phyloP scores from a whole-genome alignment of 108 stramenopile species.

The Licmophora abbreviata region DNA sequence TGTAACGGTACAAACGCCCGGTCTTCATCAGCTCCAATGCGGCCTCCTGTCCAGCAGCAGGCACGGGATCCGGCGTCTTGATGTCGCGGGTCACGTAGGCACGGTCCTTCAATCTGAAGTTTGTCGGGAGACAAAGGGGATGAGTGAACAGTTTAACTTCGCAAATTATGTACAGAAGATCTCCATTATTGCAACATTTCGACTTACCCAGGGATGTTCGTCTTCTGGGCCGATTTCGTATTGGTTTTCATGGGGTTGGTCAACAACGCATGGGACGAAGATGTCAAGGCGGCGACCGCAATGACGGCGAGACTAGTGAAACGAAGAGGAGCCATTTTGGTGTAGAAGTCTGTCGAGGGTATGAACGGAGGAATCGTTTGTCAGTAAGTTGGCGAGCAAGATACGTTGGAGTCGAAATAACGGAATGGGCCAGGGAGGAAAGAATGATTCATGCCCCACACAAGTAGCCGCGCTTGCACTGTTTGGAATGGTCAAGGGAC shows the following conservation, averaged over 20 bases:
- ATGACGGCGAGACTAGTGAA: conserved; percentile 10
- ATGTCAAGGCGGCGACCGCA: not conserved
- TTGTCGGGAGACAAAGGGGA: not conserved
- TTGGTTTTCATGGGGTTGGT: conserved; percentile 6
- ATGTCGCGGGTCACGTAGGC: conserved; percentile 63
- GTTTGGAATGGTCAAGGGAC: too few species aligned
- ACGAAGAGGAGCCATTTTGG: conserved; percentile 12
- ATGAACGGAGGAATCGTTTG: not conserved
- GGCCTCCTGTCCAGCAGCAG: conserved; percentile 54
- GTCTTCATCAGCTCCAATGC: conserved; percentile 66
- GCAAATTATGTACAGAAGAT: not conserved
- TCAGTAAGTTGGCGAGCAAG: not conserved
- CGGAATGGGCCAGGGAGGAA: not conserved
- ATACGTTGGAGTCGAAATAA: not conserved
- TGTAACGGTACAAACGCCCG: conserved; percentile 76
- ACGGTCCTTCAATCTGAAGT: conserved; percentile 27
- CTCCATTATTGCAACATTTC: conserved; percentile 5
- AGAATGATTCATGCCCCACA: too few species aligned
- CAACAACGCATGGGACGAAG: not conserved
- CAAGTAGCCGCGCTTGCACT: too few species aligned
- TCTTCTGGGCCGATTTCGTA: too few species aligned
- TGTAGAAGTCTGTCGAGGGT: not conserved
- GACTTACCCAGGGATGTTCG: not conserved
- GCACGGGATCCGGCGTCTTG: conserved; percentile 79
- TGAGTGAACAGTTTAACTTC: not conserved